Percentiles rank a stretch among this genome's conserved stretches.
Conservation (phyloP, 352 stramenopile genomes). For the Pythium rishiriense region DNA sequence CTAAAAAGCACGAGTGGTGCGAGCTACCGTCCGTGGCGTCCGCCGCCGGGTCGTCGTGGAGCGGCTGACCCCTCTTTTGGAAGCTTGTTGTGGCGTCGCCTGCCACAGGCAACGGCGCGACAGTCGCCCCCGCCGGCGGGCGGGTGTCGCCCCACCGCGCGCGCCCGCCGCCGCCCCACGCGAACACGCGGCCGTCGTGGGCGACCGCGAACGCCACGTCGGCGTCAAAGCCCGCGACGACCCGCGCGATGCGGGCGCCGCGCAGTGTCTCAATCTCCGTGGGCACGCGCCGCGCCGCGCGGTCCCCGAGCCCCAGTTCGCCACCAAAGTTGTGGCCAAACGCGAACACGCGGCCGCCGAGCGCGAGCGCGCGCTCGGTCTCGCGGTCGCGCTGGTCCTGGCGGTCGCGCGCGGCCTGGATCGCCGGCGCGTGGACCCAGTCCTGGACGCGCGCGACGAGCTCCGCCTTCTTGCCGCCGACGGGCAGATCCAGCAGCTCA, state of each 20-base stretch:
- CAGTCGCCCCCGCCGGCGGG: constrained; percentile 30
- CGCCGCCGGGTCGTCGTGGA: background rate
- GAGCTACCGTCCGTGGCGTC: background rate
- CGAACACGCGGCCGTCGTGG: constrained; percentile 80
- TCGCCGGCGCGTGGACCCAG: constrained; percentile 65
- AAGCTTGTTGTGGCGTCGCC: too few relatives aligned
- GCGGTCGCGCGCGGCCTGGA: constrained; percentile 23
- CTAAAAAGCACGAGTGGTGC: constrained; percentile 56
- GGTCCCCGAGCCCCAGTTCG: constrained; percentile 62
- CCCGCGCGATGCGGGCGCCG: constrained; percentile 38
- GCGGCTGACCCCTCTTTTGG: background rate
- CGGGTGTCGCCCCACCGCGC: too few relatives aligned
- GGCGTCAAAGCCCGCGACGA: constrained; percentile 67
- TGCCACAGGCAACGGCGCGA: background rate
- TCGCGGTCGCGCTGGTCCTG: constrained; percentile 19
- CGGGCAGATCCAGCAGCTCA: constrained; percentile 53
- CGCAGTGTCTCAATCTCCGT: constrained; percentile 64
- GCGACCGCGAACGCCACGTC: constrained; percentile 82
- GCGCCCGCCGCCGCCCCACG: constrained; percentile 81
- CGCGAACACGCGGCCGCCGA: constrained; percentile 55
- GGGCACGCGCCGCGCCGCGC: constrained; percentile 30
- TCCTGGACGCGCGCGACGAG: constrained; percentile 68
- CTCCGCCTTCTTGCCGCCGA: constrained; percentile 55
- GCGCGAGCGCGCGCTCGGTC: constrained; percentile 29
- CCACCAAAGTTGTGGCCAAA: constrained; percentile 68